These are phyloP conservation scores for Aspergillus hancockii DNA, from an alignment of 495 filamentous ascomycete genomes.

Conservation along the genomic window DNA sequence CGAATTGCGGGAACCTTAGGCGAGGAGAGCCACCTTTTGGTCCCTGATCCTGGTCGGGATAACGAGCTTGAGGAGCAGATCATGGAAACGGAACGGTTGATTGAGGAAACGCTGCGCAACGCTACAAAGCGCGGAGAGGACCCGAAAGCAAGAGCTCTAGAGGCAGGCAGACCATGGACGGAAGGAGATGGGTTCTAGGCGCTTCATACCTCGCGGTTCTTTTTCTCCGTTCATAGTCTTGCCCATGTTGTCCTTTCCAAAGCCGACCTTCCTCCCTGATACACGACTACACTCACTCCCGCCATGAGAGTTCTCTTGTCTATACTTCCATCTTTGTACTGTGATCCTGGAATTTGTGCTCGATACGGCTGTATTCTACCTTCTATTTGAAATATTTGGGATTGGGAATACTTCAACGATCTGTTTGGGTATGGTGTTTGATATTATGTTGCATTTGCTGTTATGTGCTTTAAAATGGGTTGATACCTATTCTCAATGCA, in stretches of 20 bases:
- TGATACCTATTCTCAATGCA: slow-evolving; percentile 2
- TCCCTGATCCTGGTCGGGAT: slow-evolving; percentile 41
- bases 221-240: background rate
- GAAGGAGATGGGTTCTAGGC: slow-evolving; percentile 54
- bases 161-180: slow-evolving; percentile 53
- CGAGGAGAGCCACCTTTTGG: slow-evolving; percentile 30
- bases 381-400: background rate
- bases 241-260: background rate
- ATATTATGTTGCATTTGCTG: too few relatives aligned
- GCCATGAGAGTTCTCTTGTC: slow-evolving; percentile 1
- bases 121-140: slow-evolving; percentile 55
- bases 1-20: slow-evolving; percentile 30
- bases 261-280: background rate
- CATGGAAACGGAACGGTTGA: slow-evolving; percentile 32
- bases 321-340: slow-evolving; percentile 7
- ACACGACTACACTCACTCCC: background rate
- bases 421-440: slow-evolving; percentile 2
- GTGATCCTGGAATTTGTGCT: background rate
- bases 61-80: slow-evolving; percentile 28
- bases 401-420: background rate
- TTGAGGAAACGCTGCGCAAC: slow-evolving; percentile 34
- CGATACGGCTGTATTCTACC: background rate
- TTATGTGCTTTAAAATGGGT: slow-evolving; percentile 3
- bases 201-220: background rate
- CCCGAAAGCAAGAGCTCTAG: slow-evolving; percentile 50